Evolutionary conservation across 2,329 filamentous ascomycete genomes (phyloP).

Genomic region (Metarhizium anisopliae): DNA sequence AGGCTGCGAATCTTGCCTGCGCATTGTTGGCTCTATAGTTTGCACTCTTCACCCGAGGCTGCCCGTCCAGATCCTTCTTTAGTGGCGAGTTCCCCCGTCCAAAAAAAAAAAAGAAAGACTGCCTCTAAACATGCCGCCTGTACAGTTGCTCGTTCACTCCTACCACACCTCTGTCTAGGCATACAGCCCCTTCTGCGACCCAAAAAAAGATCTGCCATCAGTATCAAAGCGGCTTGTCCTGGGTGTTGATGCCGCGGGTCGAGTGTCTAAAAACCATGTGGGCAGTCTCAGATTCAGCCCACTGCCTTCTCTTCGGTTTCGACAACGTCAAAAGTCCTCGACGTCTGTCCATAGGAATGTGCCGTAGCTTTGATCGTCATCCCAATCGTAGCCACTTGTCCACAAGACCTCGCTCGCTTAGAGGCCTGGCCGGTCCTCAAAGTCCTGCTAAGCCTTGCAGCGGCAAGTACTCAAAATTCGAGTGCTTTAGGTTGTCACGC

Average conservation of each 20-base stretch:
- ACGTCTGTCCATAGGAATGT: neutral
- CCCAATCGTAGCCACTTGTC: neutral
- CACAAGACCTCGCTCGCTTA: neutral
- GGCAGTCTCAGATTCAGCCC: neutral
- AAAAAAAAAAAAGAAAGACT: neutral
- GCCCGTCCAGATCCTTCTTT: neutral
- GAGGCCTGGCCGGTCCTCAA: neutral
- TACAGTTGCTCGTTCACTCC: neutral
- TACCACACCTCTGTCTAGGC: neutral
- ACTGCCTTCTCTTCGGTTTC: neutral
- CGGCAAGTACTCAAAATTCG: neutral
- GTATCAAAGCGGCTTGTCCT: neutral
- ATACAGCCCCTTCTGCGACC: neutral
- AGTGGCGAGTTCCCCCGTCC: neutral
- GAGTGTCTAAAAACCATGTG: neutral
- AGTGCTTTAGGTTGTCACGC: neutral
- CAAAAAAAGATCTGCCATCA: neutral
- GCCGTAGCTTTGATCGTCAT: constrained; percentile 1
- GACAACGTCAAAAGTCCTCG: neutral
- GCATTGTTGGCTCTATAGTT: too few relatives aligned
- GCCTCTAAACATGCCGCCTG: neutral
- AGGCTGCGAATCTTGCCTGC: too few relatives aligned
- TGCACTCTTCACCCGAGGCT: neutral
- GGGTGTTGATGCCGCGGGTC: neutral
- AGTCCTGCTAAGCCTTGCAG: neutral